These are phyloP conservation scores for Colletotrichum sp. DNA, from an alignment of 2,329 filamentous ascomycete genomes.

Conservation along the genomic window DNA sequence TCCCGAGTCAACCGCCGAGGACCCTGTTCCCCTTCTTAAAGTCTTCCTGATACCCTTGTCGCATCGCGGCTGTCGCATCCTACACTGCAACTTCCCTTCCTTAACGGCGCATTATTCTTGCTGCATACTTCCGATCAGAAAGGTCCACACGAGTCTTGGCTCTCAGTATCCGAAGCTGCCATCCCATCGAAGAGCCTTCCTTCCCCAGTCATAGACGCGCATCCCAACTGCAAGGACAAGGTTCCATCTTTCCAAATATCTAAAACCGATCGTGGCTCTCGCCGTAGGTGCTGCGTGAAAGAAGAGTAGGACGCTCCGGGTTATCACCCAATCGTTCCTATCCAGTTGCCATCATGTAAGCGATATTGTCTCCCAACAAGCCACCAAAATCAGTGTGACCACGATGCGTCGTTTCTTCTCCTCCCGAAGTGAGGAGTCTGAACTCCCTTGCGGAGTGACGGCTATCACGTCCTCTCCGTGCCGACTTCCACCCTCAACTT, in stretches of 20 bases:
- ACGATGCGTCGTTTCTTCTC: constrained; percentile 12
- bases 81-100: background rate
- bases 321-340: background rate
- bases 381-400: background rate
- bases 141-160: background rate
- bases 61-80: constrained; percentile 2
- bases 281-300: background rate
- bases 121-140: background rate
- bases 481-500: background rate
- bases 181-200: background rate
- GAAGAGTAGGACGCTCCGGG: background rate
- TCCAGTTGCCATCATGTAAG: constrained; percentile 8
- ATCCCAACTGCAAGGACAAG: background rate
- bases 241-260: background rate
- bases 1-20: background rate
- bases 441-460: background rate
- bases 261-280: background rate
- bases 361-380: background rate
- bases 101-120: background rate
- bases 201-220: background rate
- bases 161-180: background rate
- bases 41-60: constrained; percentile 6
- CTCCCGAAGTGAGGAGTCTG: constrained; percentile 2
- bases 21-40: background rate
- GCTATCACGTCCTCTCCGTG: background rate